Evolutionary conservation across 169 alveolate genomes (phyloP).

Genomic region (Amoebophrya sp.): DNA sequence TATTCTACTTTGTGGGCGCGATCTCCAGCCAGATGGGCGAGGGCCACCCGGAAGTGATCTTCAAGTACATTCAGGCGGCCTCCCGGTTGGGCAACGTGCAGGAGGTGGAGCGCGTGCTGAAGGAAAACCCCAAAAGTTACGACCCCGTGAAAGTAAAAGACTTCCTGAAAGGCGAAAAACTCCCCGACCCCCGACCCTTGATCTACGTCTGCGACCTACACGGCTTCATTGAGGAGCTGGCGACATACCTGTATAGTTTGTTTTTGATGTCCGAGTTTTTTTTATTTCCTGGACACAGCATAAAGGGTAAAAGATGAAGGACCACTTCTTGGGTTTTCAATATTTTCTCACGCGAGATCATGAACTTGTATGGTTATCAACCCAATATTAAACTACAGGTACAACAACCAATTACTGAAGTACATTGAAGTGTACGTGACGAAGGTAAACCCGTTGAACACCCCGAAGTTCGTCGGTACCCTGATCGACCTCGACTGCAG

Average conservation of each 20-base stretch:
- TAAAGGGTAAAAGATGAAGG: too few relatives aligned
- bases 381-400: too few relatives aligned
- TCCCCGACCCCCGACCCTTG: slow-evolving; percentile 96
- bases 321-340: too few relatives aligned
- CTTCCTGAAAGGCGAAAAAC: slow-evolving; percentile 86
- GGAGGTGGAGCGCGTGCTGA: slow-evolving; percentile 90
- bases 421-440: slow-evolving; percentile 95
- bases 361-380: too few relatives aligned
- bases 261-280: too few relatives aligned
- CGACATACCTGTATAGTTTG: slow-evolving; percentile 86
- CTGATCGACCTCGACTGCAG: slow-evolving; percentile 96
- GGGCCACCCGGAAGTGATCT: slow-evolving; percentile 71
- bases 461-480: slow-evolving; percentile 95
- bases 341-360: too few relatives aligned
- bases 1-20: slow-evolving; percentile 63
- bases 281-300: too few relatives aligned
- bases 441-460: slow-evolving; percentile 87
- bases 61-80: slow-evolving; percentile 93
- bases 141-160: slow-evolving; percentile 72
- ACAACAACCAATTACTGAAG: slow-evolving; percentile 87
- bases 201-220: slow-evolving; percentile 97
- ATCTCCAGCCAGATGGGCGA: slow-evolving; percentile 59
- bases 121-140: slow-evolving; percentile 53
- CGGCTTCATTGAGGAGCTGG: slow-evolving; percentile 93
- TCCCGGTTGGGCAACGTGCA: slow-evolving; percentile 88